A percentile compares a stretch with the other conserved stretches of the same genome.
These are phyloP conservation scores for Pichia sp. DNA, from an alignment of 1,139 yeast genomes.

Conservation along the genomic window DNA sequence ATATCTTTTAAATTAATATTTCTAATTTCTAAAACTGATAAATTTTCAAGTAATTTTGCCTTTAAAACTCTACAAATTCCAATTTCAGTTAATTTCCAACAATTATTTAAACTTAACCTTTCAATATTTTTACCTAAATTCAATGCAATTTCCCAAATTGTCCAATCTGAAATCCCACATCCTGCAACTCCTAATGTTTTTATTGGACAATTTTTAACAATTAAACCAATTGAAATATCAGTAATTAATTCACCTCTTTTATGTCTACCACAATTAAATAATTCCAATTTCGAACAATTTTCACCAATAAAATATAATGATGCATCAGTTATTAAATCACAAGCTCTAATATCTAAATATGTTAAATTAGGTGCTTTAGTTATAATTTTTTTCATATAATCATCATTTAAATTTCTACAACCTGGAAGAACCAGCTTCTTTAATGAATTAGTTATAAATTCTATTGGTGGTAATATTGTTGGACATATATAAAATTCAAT, in stretches of 20 bases:
- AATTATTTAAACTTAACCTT: slow-evolving; percentile 73
- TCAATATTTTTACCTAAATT: slow-evolving; percentile 50
- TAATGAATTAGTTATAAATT: slow-evolving; percentile 38
- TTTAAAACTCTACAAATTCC: slow-evolving; percentile 61
- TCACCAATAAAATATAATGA: slow-evolving; percentile 64
- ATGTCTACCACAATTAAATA: slow-evolving; percentile 77
- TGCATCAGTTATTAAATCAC: slow-evolving; percentile 70
- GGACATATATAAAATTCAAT: slow-evolving; percentile 86
- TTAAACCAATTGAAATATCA: slow-evolving; percentile 55
- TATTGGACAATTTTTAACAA: slow-evolving; percentile 50
- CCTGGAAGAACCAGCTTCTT: slow-evolving; percentile 71
- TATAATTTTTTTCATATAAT: slow-evolving; percentile 46
- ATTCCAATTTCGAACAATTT: slow-evolving; percentile 48
- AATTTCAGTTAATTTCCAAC: slow-evolving; percentile 57
- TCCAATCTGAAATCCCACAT: slow-evolving; percentile 67
- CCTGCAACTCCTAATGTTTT: slow-evolving; percentile 87
- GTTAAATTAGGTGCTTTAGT: slow-evolving; percentile 53
- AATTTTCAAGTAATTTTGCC: slow-evolving; percentile 46
- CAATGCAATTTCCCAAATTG: slow-evolving; percentile 74
- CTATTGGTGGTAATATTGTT: slow-evolving; percentile 48
- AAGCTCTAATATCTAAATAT: slow-evolving; percentile 74
- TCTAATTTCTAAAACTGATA: slow-evolving; percentile 75
- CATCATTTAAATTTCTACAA: slow-evolving; percentile 57
- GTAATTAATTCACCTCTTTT: slow-evolving; percentile 62
- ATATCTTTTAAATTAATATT: slow-evolving; percentile 56